These are phyloP conservation scores for Scleroderma citrinum DNA, from an alignment of 768 basidiomycete species.

Conservation along the genomic window DNA sequence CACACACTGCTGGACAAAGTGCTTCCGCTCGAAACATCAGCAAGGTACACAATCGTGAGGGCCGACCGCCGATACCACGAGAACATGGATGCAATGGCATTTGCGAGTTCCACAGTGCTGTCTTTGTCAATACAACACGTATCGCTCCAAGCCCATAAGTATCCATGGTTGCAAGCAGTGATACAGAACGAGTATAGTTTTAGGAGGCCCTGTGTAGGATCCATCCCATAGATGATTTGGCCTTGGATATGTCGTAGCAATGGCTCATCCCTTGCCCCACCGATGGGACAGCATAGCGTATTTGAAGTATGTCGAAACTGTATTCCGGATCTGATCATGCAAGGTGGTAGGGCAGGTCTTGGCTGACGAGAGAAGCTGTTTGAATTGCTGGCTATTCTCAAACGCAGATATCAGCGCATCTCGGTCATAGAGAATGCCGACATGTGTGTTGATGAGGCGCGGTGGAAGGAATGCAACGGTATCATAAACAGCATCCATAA, in stretches of 20 bases:
- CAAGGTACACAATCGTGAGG: no score
- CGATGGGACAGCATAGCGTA: no score
- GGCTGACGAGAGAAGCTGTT: not conserved
- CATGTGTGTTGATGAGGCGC: not conserved
- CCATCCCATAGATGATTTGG: not conserved
- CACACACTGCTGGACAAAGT: no score
- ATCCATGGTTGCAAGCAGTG: no score
- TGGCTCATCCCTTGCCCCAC: constrained; percentile 2
- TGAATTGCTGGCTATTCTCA: not conserved
- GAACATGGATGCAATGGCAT: constrained; percentile 3
- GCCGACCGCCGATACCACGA: no score
- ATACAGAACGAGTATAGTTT: constrained; percentile 1
- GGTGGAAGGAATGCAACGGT: not conserved
- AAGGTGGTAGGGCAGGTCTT: not conserved
- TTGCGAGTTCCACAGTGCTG: not conserved
- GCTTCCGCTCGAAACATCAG: no score
- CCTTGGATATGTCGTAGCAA: not conserved
- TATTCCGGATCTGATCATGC: not conserved
- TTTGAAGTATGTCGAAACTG: not conserved
- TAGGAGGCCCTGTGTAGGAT: not conserved
- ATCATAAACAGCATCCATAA: not conserved
- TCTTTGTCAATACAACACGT: constrained; percentile 5
- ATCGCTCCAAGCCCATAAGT: no score
- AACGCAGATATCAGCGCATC: no score
- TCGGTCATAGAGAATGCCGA: not conserved